phyloP scores from a whole-genome alignment of 2,329 filamentous ascomycete genomes.

The Helotiales sp. region DNA sequence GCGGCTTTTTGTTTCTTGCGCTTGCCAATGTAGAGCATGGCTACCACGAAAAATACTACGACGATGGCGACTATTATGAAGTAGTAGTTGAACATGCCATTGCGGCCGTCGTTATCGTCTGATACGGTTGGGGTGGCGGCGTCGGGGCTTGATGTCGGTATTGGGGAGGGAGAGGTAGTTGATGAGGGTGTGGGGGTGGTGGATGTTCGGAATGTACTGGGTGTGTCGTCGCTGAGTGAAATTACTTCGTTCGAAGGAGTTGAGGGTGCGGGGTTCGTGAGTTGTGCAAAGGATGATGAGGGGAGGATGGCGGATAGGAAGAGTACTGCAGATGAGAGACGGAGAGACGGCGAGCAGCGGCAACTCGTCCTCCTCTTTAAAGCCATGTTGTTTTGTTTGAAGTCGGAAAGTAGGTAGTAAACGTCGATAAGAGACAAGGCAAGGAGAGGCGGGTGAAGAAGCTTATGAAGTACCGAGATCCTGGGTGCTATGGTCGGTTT shows the following conservation, averaged over 20 bases:
- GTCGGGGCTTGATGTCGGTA: conserved; percentile 9
- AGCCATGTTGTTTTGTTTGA: conserved; percentile 18
- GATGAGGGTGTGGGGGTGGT: conserved; percentile 13
- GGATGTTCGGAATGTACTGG: conserved; percentile 24
- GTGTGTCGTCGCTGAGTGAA: conserved; percentile 4
- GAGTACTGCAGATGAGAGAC: conserved; percentile 31
- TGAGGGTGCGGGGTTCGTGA: conserved; percentile 19
- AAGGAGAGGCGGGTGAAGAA: too few relatives aligned
- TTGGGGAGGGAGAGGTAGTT: conserved; percentile 2
- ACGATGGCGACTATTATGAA: conserved; percentile 56
- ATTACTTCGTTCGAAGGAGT: not conserved
- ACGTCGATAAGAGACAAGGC: too few relatives aligned
- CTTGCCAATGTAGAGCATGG: conserved; percentile 52
- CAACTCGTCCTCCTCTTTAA: conserved; percentile 24
- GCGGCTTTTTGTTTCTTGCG: conserved; percentile 38
- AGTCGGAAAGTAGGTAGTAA: not conserved
- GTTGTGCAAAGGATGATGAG: conserved; percentile 33
- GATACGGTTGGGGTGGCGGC: conserved; percentile 14
- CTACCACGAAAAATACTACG: conserved; percentile 47
- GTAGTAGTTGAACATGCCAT: conserved; percentile 60
- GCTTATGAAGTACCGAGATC: not conserved
- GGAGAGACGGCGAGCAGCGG: conserved; percentile 30
- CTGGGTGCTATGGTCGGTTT: not conserved
- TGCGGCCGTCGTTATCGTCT: conserved; percentile 29
- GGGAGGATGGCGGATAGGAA: conserved; percentile 37